Conservation (phyloP, 2,329 filamentous ascomycete genomes). For the Dactylellina cionopaga region DNA sequence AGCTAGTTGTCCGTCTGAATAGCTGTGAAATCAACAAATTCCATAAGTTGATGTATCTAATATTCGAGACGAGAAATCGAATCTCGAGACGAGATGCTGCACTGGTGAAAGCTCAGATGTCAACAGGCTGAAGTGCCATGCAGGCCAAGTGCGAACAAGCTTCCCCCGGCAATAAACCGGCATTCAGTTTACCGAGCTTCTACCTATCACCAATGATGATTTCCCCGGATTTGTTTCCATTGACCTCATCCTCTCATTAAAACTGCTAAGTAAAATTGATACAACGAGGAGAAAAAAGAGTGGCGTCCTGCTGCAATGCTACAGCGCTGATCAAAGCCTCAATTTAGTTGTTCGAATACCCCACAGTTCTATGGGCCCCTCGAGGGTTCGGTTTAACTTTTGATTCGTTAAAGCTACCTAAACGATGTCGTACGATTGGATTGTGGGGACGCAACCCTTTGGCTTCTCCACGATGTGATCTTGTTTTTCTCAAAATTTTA, state of each 20-base stretch:
- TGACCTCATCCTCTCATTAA: neutral
- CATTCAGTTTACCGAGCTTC: neutral
- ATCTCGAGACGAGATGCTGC: neutral
- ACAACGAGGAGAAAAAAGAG: neutral
- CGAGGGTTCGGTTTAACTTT: constrained; percentile 34
- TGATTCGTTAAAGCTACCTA: neutral
- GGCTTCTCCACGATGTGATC: neutral
- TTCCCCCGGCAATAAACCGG: neutral
- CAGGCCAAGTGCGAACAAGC: neutral
- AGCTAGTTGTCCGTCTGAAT: too few relatives aligned
- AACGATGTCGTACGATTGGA: neutral
- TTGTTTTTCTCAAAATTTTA: too few relatives aligned
- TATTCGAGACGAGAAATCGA: neutral
- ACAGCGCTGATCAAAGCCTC: neutral
- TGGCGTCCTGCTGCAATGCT: too few relatives aligned
- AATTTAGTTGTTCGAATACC: neutral
- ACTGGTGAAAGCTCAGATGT: too few relatives aligned
- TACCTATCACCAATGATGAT: neutral
- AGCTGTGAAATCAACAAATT: neutral
- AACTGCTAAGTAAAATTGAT: neutral
- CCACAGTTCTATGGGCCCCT: neutral
- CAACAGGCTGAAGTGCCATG: neutral
- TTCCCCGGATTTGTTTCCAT: neutral
- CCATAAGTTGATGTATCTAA: neutral
- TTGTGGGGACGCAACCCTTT: neutral